Evolutionary conservation across 2,329 filamentous ascomycete species (phyloP).

Genomic region (Fusarium neocosmosporiellum): DNA sequence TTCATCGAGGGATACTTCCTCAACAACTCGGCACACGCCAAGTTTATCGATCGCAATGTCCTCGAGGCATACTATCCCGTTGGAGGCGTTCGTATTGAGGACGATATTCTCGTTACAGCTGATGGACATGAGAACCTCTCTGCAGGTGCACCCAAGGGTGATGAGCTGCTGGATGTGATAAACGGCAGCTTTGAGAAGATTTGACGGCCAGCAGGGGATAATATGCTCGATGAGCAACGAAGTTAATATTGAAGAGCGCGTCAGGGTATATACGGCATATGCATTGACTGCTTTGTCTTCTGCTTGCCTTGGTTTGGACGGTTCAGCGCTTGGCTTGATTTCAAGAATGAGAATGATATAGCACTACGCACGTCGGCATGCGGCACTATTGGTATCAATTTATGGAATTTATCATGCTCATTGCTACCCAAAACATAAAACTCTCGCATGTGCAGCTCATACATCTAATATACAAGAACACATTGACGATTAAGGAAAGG

Average conservation of each 20-base stretch:
- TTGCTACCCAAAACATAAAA: constrained; percentile 31
- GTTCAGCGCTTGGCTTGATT: neutral
- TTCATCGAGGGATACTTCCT: constrained; percentile 79
- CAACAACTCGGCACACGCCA: constrained; percentile 65
- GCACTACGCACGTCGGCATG: neutral
- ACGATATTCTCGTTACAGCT: constrained; percentile 85
- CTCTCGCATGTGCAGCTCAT: constrained; percentile 31
- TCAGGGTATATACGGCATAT: constrained; percentile 5
- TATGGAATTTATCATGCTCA: constrained; percentile 36
- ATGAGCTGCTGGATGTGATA: constrained; percentile 74
- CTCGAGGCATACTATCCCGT: constrained; percentile 79
- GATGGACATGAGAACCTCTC: constrained; percentile 87
- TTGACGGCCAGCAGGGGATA: constrained; percentile 8
- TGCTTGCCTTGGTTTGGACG: neutral
- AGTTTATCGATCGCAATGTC: constrained; percentile 73
- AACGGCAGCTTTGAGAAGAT: constrained; percentile 51
- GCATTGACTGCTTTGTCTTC: neutral
- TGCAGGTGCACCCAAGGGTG: constrained; percentile 75
- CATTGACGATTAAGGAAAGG: constrained; percentile 9
- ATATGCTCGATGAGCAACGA: neutral
- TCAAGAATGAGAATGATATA: constrained; percentile 7
- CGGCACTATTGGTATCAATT: constrained; percentile 8
- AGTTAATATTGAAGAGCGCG: neutral
- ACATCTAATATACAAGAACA: constrained; percentile 37
- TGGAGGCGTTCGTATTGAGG: constrained; percentile 93